Evolutionary conservation across 2,329 filamentous ascomycete genomes (phyloP), one percentile per base, ranked within the genome.

Genomic region (Trichoderma gracile): DNA sequence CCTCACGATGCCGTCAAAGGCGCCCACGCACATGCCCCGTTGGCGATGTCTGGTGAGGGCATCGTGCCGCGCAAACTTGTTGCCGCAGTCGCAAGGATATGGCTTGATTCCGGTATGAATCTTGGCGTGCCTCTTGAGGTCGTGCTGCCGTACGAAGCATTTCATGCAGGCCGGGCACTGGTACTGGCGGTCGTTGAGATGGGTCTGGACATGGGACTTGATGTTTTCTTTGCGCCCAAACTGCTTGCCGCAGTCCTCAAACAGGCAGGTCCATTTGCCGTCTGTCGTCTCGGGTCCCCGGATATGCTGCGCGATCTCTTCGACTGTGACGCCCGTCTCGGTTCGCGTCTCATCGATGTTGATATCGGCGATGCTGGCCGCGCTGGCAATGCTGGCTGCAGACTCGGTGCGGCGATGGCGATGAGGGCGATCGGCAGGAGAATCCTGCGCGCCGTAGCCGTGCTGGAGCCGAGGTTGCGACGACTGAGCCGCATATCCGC

Each of bases 201-300:
- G 95, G 3, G 95, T 99, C 78, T 99, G 95, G 15, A 99, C 92
- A 76, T 99, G 95, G 0, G 93, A 96, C 76, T 97, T 96, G 81
- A 98, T 97, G 78, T 99, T 98, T 77, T 99, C 95, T 76, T 97
- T 96, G 70, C 95, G 87, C n/a, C 93, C 94, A 74, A 99, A 98
- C 60, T 88, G 86, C 77, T 97, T 96, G 70, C 88, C 86, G 77
- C 95, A 99, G 30, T 88, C 88, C 9, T 92, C 83, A 64, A 80
- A 93, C n/a, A 86, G 78, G 74, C 91, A 95, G 7, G 88, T 81
- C 89, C 90, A 95, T 77, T 92, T 93, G 70, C 89, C 88, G 70
- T 93, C 90, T n/a, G 77, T 74, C 3, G 86, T 80, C 70, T 92
- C 89, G 0, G 90, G 90, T 1, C 89, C 89, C 55, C 84, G 82